phyloP scores from a whole-genome alignment of 805 yeast species.

The Lipomyces kockii region DNA sequence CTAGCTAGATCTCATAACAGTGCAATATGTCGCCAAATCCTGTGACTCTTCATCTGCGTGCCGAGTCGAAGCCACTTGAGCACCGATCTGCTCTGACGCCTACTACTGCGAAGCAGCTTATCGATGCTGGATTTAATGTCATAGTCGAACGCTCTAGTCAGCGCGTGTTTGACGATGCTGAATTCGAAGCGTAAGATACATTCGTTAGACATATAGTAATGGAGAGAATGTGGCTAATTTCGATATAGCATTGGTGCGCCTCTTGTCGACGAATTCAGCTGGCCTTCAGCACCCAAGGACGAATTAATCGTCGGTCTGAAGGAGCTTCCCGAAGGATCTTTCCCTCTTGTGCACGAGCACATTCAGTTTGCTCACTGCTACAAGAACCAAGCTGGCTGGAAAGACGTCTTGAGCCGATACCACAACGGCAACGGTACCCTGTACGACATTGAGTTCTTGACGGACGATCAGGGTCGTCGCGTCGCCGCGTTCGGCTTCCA shows the following conservation, averaged over 20 bases:
- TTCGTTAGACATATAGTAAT: background rate
- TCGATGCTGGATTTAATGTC: conserved; percentile 86
- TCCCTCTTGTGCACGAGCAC: conserved; percentile 94
- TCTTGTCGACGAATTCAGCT: conserved; percentile 90
- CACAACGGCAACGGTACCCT: conserved; percentile 88
- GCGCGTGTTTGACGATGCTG: conserved; percentile 75
- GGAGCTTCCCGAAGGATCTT: conserved; percentile 88
- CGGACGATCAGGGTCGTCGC: conserved; percentile 93
- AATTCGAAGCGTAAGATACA: conserved; percentile 57
- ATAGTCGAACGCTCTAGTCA: conserved; percentile 87
- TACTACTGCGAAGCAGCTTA: conserved; percentile 76
- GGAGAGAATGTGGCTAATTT: background rate
- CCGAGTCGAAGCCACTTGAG: conserved; percentile 95
- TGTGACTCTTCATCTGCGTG: conserved; percentile 85
- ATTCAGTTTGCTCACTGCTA: conserved; percentile 99
- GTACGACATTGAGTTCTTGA: conserved; percentile 93
- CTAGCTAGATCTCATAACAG: background rate
- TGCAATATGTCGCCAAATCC: conserved; percentile 20
- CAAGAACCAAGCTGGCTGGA: conserved; percentile 97
- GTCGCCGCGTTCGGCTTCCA: conserved; percentile 99
- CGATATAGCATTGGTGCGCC: conserved; percentile 72
- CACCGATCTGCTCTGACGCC: conserved; percentile 98
- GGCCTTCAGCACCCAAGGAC: conserved; percentile 90
- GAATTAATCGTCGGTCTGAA: conserved; percentile 91
- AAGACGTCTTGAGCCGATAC: conserved; percentile 84